Base-by-base conservation (phyloP, 768 basidiomycete genomes). In the Lentinus brumalis region DNA sequence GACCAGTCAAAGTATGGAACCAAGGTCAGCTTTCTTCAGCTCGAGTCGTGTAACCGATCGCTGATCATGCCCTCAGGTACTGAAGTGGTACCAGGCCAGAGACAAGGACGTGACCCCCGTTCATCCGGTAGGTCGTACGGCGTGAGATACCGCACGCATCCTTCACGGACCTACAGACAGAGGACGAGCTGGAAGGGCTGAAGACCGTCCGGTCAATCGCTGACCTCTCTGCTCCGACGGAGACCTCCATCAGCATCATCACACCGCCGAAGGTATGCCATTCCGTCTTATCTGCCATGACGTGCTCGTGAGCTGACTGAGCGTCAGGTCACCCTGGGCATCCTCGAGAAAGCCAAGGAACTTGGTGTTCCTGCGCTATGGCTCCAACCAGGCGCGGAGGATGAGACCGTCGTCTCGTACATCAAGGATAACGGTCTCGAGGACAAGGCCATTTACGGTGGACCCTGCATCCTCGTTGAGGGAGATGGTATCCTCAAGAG, bases 341-440 rank as follows among this genome's bases (percentile, higher is more conserved):
- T 92, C 56, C 74, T 94, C 67, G 76, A 87, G 70, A 79, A 86
- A 59, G 89, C 87, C 8, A 86, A 87, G 71, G 79, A 80, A n/a
- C 81, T 85, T n/a, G 73, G 74, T n/a, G 73, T 92, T n/a, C 88
- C 87, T 5, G 81, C 86, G 3, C 79, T 94, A 46, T 96, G 94
- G 94, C 82, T 96, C 32, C 94, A 96, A 71, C 94, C 94, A 7
- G 93, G 93, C 21, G 91, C 93, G 7, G 86, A 89, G 64, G 87
- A 92, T 67, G 80, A 77, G 15, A 74, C 75, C 3, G 91, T 94
- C 50, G 73, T 78, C 15, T 68, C 78, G 15, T 95, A 83, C 67
- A 86, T 95, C 70, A 80, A 83, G 42, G 82, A 86, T 59, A 86
- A 88, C 53, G 82, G 78, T 4, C 73, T 94, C 65, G 74, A 78